Percentiles rank a stretch among this genome's conserved stretches.
Conservation (phyloP, 1,284 basidiomycete species). For the Ustanciosporium gigantosporum region DNA sequence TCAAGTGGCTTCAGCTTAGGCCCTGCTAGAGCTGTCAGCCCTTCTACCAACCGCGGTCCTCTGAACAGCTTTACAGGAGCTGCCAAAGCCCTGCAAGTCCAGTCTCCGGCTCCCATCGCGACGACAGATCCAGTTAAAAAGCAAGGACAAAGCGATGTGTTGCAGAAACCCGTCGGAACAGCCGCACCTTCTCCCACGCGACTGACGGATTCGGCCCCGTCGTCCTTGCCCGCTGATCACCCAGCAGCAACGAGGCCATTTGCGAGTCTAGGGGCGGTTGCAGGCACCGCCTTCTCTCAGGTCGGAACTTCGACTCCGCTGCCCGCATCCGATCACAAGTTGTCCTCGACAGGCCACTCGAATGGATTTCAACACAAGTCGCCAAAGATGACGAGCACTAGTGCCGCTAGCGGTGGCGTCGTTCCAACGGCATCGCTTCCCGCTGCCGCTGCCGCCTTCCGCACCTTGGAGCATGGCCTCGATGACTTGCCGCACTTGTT, state of each 20-base stretch:
- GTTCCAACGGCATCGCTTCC: neutral
- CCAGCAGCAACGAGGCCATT: too few species aligned
- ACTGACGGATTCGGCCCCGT: neutral
- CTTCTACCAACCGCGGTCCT: conserved; percentile 11
- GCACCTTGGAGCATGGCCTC: conserved; percentile 10
- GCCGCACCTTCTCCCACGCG: neutral
- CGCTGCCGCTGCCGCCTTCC: conserved; percentile 14
- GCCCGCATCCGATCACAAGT: too few species aligned
- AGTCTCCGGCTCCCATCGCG: neutral
- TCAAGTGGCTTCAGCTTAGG: conserved; percentile 26
- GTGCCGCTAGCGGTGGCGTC: neutral
- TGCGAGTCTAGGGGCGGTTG: neutral
- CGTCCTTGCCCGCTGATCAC: neutral
- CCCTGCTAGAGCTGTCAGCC: conserved; percentile 27
- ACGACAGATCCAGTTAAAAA: too few species aligned
- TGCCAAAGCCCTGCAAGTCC: conserved; percentile 21
- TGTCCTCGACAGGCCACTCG: too few species aligned
- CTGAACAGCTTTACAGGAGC: conserved; percentile 12
- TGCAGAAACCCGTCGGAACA: too few species aligned
- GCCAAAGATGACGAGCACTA: too few species aligned
- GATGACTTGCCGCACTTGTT: neutral
- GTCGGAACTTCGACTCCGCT: neutral
- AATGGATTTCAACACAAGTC: too few species aligned
- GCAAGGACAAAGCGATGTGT: too few species aligned
- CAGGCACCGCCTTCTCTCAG: neutral